A percentile compares a stretch with the other conserved stretches of the same genome.
These are phyloP conservation scores for Termitomyces bulborhizus DNA, from an alignment of 768 basidiomycete genomes.

Conservation along the genomic window DNA sequence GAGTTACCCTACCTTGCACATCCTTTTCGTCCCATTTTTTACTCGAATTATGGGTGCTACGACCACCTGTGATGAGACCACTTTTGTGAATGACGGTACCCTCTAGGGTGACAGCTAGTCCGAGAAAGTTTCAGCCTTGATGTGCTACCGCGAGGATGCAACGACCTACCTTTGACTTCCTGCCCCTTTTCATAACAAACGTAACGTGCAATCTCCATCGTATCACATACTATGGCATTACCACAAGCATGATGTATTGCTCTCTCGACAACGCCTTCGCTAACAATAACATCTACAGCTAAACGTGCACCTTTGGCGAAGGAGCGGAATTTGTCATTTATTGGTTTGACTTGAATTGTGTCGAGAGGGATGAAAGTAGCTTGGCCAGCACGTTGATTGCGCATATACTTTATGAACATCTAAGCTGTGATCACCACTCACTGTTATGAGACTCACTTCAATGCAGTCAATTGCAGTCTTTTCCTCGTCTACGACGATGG, in stretches of 20 bases:
- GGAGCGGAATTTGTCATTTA: conserved; percentile 91
- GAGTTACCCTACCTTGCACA: conserved; percentile 55
- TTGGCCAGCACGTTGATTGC: conserved; percentile 90
- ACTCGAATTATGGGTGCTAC: conserved; percentile 64
- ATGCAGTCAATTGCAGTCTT: conserved; percentile 97
- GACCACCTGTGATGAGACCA: conserved; percentile 94
- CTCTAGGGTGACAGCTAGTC: conserved; percentile 89
- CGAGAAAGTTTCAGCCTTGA: not conserved
- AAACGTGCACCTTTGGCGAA: conserved; percentile 84
- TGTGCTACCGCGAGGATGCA: not conserved
- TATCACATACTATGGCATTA: conserved; percentile 91
- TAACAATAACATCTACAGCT: conserved; percentile 81
- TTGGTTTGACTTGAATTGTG: conserved; percentile 89
- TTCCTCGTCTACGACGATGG: conserved; percentile 94
- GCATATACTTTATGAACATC: conserved; percentile 63
- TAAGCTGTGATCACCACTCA: not conserved
- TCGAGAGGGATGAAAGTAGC: conserved; percentile 99
- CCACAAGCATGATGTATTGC: conserved; percentile 98
- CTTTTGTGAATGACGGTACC: conserved; percentile 98
- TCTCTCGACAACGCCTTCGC: conserved; percentile 79
- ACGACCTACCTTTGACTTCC: conserved; percentile 86
- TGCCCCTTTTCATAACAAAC: conserved; percentile 93
- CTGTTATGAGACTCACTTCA: conserved; percentile 48
- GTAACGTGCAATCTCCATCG: conserved; percentile 86
- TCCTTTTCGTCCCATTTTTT: conserved; percentile 97